Base-by-base conservation (phyloP, 441 rosid species). In the Bruguiera hainesii region DNA sequence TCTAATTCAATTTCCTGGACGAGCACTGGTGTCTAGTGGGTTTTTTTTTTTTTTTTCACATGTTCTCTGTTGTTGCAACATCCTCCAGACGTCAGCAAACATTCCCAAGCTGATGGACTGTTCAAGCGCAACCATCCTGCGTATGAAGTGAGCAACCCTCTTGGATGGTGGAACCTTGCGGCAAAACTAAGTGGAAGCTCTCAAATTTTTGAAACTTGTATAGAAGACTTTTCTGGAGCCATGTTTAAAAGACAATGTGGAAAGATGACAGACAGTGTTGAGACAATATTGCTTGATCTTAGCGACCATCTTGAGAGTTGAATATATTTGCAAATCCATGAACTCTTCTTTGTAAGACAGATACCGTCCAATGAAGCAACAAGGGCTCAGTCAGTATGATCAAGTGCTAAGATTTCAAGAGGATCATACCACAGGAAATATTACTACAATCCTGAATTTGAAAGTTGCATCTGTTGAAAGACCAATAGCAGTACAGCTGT, bases 21-120 rank as follows among this genome's bases (percentile, higher is more conserved):
- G 42, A 13, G 42, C 42, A 37, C 13, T 37, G 61, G 21, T 48
- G 25, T 19, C 30, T 64, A 23, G 65, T 16, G 33, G 50, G 16
- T 30, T 63, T 51, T 33, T 33, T 9, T 8, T 31, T 5, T 4
- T 31, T 33, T 37, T 37, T 37, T 49, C 71, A 39, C 7, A 19
- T 26, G 26, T 33, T 15, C 3, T 64, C 26, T 53, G 42, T 42
- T 75, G 57, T 75, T 69, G n/a, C 84, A 94, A 95, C 85, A 83
- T 72, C 97, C 88, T 80, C 97, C 96, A 16, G 97, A 94, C 64
- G 97, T 91, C 56, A 85, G 91, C 82, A 91, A 83, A 75, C 87
- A 91, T 57, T 70, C 80, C 28, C 80, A 6, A 77, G 85, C 96
- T 15, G 81, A 75, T 29, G 96, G 89, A 77, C 67, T 77, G 63